Conservation (phyloP, 805 yeast genomes). For the Candida pseudofarinosa region DNA sequence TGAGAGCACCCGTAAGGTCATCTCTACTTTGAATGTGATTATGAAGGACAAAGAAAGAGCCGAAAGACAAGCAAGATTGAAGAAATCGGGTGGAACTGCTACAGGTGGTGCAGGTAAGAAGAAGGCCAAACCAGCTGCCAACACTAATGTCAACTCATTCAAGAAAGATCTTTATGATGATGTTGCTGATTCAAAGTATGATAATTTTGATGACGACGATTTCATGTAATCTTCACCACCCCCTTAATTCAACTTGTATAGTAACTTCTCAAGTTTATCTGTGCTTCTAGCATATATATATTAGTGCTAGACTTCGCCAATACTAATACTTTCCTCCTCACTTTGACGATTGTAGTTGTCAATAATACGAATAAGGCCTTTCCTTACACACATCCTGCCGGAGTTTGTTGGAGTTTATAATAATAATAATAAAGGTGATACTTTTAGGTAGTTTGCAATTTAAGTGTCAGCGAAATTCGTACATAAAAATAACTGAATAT, state of each 20-base stretch:
- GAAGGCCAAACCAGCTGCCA: slow-evolving; percentile 81
- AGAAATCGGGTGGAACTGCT: slow-evolving; percentile 79
- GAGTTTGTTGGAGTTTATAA: too few species aligned
- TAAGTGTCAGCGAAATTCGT: too few species aligned
- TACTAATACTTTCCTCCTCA: too few species aligned
- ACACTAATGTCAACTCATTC: slow-evolving; percentile 50
- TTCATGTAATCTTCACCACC: slow-evolving; percentile 54
- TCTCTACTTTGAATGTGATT: slow-evolving; percentile 76
- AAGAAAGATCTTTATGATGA: slow-evolving; percentile 66
- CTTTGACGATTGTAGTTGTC: too few species aligned
- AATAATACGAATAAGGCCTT: too few species aligned
- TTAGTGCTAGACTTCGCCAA: too few species aligned
- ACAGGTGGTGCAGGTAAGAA: slow-evolving; percentile 94
- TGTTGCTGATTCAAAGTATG: slow-evolving; percentile 44
- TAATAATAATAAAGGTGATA: too few species aligned
- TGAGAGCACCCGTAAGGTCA: slow-evolving; percentile 81
- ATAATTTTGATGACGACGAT: slow-evolving; percentile 74
- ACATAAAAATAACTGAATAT: too few species aligned
- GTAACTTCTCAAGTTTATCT: background rate
- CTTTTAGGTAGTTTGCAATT: too few species aligned
- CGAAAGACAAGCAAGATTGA: slow-evolving; percentile 83
- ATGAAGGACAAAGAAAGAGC: slow-evolving; percentile 82
- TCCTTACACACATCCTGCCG: too few species aligned
- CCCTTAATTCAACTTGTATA: background rate
- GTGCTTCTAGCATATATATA: too few species aligned